These are phyloP conservation scores for Penicillium paneum DNA, from an alignment of 2,329 filamentous ascomycete species.

Conservation along the genomic window DNA sequence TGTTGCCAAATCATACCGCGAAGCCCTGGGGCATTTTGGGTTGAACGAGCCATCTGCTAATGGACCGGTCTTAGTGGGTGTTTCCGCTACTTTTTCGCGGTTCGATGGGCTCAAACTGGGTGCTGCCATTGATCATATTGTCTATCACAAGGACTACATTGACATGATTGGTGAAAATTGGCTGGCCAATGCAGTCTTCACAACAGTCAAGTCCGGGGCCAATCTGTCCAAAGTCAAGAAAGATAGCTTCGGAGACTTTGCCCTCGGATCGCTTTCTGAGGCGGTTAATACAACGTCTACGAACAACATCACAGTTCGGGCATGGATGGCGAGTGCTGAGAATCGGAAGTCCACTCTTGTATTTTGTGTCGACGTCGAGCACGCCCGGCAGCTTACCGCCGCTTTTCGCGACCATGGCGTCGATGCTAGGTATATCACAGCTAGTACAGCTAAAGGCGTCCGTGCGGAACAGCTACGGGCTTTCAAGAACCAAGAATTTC, in stretches of 20 bases:
- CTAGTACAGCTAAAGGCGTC: constrained; percentile 68
- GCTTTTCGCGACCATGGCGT: constrained; percentile 74
- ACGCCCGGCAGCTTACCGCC: constrained; percentile 71
- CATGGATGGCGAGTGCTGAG: constrained; percentile 76
- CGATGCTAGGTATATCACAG: constrained; percentile 83
- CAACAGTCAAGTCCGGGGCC: constrained; percentile 79
- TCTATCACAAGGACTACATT: constrained; percentile 84
- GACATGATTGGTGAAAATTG: constrained; percentile 87
- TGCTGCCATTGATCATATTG: constrained; percentile 86
- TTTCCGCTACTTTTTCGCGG: constrained; percentile 77
- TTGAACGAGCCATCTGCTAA: constrained; percentile 52
- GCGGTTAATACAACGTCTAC: constrained; percentile 77
- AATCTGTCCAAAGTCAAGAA: constrained; percentile 70
- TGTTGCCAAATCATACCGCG: constrained; percentile 76
- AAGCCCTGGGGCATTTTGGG: constrained; percentile 73
- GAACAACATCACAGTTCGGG: constrained; percentile 80
- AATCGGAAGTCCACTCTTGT: constrained; percentile 80
- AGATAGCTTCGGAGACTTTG: constrained; percentile 72
- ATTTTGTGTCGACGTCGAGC: constrained; percentile 87
- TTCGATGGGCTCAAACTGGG: constrained; percentile 82
- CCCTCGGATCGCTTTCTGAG: constrained; percentile 69
- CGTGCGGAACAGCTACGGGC: constrained; percentile 68
- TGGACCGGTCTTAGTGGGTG: constrained; percentile 73
- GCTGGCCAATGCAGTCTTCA: constrained; percentile 90
- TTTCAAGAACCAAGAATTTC: constrained; percentile 74